Evolutionary conservation across 1,284 basidiomycete species (phyloP).

Genomic region (Melampsora americana): DNA sequence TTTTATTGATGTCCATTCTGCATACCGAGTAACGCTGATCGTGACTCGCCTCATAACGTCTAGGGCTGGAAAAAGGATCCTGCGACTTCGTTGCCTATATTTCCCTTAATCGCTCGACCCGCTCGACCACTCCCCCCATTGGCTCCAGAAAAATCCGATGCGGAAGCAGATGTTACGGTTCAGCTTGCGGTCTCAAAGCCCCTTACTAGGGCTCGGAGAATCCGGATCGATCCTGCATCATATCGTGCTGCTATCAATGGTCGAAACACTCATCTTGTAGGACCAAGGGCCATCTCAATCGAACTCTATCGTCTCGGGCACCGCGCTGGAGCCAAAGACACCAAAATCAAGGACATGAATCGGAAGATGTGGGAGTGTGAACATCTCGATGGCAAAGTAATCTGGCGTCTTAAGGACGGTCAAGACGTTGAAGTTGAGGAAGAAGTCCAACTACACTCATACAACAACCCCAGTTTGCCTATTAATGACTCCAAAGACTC

Average conservation of each 20-base stretch:
- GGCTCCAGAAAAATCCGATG: not conserved
- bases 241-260: slow-evolving; percentile 39
- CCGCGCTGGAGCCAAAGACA: slow-evolving; percentile 34
- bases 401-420: slow-evolving; percentile 26
- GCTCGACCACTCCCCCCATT: slow-evolving; percentile 21
- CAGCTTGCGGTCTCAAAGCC: not conserved
- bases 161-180: not conserved
- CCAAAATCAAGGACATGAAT: slow-evolving; percentile 26
- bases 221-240: slow-evolving; percentile 35
- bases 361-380: slow-evolving; percentile 36
- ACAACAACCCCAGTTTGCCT: not conserved
- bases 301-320: slow-evolving; percentile 36
- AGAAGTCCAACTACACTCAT: not conserved
- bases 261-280: slow-evolving; percentile 40
- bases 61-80: slow-evolving; percentile 45
- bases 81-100: slow-evolving; percentile 42
- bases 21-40: not conserved
- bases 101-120: slow-evolving; percentile 41
- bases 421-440: slow-evolving; percentile 21
- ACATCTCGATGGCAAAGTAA: slow-evolving; percentile 15
- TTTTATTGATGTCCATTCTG: not conserved
- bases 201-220: slow-evolving; percentile 26
- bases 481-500: not conserved
- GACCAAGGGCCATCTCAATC: slow-evolving; percentile 43
- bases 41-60: not conserved